Evolutionary conservation across 2,329 filamentous ascomycete species (phyloP).

Genomic region (Xylaria sp.): DNA sequence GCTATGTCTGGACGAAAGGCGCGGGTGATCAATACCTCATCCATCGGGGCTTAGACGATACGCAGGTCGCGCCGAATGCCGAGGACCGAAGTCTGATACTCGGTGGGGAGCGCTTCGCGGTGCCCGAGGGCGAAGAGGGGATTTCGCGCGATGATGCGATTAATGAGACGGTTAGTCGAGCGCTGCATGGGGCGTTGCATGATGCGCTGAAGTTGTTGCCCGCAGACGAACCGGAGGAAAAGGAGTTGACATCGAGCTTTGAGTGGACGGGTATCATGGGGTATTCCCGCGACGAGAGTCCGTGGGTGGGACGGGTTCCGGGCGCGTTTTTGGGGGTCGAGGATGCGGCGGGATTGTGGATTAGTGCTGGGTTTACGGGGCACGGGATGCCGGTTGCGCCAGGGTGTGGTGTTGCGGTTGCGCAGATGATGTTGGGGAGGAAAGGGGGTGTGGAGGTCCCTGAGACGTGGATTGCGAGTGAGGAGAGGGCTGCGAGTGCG

Average conservation of each 20-base stretch:
- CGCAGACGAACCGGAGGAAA: constrained; percentile 9
- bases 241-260: constrained; percentile 47
- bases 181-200: constrained; percentile 45
- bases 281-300: constrained; percentile 60
- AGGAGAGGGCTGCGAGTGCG: constrained; percentile 7
- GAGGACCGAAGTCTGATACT: constrained; percentile 50
- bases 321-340: constrained; percentile 36
- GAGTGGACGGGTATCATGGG: constrained; percentile 83
- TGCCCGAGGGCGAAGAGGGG: constrained; percentile 48
- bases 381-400: constrained; percentile 75
- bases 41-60: constrained; percentile 15
- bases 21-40: constrained; percentile 17
- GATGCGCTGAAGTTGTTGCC: constrained; percentile 38
- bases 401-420: constrained; percentile 59
- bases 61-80: constrained; percentile 2
- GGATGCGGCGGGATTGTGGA: constrained; percentile 49
- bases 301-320: constrained; percentile 68
- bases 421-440: constrained; percentile 46
- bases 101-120: constrained; percentile 62
- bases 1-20: constrained; percentile 17
- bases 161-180: constrained; percentile 50
- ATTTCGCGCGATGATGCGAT: constrained; percentile 57
- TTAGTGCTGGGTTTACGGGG: constrained; percentile 63
- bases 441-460: constrained; percentile 9
- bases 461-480: constrained; percentile 8